Base-by-base conservation (phyloP, 768 basidiomycete species). In the Tulasnella sp. region DNA sequence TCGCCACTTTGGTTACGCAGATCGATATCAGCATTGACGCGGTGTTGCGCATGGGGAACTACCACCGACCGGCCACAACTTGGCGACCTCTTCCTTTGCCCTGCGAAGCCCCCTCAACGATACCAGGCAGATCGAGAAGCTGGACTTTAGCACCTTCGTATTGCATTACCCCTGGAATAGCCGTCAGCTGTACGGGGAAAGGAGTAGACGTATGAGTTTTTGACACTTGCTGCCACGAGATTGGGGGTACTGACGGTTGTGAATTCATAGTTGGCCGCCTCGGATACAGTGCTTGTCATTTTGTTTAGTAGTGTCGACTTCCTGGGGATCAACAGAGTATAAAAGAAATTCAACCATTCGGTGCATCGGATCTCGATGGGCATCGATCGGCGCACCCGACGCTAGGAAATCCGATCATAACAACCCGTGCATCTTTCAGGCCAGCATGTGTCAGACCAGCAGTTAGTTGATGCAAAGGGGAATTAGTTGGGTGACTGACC, bases 151-250 rank as follows among this genome's bases (percentile, higher is more conserved):
- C 84, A 27, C 96, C 96, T 70, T 94, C 84, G 69, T 98, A 88
- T 67, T 98, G 93, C 17, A 98, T 81, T 2, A 98, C 96, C 50
- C 96, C 96, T 34, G 96, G 94, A 62, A 99, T 98, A 9, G 96
- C 94, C 83, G 89, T 25, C 3, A 49, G 42, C 50, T 56, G 30
- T 53, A n/a, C n/a, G n/a, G n/a, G n/a, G n/a, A n/a, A n/a, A n/a
- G n/a, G 4, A 21, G 10, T 21, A 31, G 5, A 5, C 42, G 15
- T 12, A 21, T 5, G 42, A 29, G 54, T 43, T 38, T 22, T 24
- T 43, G 24, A 56, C 15, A n/a, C 7, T 46, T 3, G 9, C 4
- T 43, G 43, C n/a, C n/a, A 19, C 24, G 24, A 25, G 5, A n/a
- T 29, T 56, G 12, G 41, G 49, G 27, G n/a, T 87, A 9, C 87